Evolutionary conservation across 805 yeast species (phyloP), one percentile per base, ranked within the genome.

Genomic region (Candida multigemmis): DNA sequence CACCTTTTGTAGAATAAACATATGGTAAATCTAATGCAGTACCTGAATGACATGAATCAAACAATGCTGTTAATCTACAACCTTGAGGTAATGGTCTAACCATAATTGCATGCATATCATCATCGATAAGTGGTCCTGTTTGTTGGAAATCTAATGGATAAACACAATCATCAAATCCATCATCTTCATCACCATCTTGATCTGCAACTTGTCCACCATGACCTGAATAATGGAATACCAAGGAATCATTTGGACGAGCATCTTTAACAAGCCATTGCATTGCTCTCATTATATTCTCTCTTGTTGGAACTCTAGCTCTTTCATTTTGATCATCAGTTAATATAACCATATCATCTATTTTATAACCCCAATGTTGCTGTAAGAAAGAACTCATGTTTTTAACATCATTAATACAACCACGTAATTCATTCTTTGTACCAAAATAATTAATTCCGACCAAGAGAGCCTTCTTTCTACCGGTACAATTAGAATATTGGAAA

Each of bases 31-130:
- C 63, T 30, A 56, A 44, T 1, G 60, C 62, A 19, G 63, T 53
- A 15, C 63, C 63, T 9, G 62, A 56, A 35, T 56, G 63, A 34
- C 63, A 56, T 9, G 59, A 52, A 34, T 56, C 63, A 31, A 35
- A 56, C 30, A 56, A 47, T 3, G 61, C 62, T 3, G 63, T 56
- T 33, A 56, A 48, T 26, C 57, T 36, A 32, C 60, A 54, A 4
- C 63, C 63, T 3, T 48, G 44, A 4, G 60, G 60, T 25, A 56
- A 49, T 3, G 47, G 46, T 21, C 43, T 41, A 12, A 56, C 63
- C 61, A 56, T 53, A 16, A 56, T 53, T 17, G 35, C 57, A 34
- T 56, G 63, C 63, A 56, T 54, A 20, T 47, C 51, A 35, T 56
- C 63, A 32, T 56, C 63, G 7, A 52, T 50, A 16, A 56, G 47